phyloP scores from a whole-genome alignment of 164 flowering plant genomes.

The Chloranthus sessilifolius region DNA sequence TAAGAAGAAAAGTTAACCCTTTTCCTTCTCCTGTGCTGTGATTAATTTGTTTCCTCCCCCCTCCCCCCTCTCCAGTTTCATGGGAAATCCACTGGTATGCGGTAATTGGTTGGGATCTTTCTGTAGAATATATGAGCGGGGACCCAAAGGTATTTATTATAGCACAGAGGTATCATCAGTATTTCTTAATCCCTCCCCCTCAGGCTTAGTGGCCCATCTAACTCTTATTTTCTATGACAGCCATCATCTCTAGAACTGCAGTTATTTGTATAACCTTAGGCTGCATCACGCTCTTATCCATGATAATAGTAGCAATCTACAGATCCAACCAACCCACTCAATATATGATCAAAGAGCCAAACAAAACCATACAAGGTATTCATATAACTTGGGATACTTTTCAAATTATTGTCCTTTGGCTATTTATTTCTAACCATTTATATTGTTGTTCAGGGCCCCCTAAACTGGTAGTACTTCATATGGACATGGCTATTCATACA shows the following conservation, averaged over 20 bases:
- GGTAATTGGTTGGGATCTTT: constrained; percentile 77
- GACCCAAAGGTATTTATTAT: constrained; percentile 50
- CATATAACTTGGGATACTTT: no score
- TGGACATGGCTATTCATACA: constrained; percentile 87
- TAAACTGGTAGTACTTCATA: constrained; percentile 78
- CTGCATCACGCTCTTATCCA: constrained; percentile 40
- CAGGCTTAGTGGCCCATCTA: not conserved
- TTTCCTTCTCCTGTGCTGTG: not conserved
- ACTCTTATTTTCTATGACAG: constrained; percentile 25
- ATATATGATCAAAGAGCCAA: constrained; percentile 25
- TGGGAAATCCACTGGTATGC: constrained; percentile 77
- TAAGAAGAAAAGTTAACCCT: constrained; percentile 7
- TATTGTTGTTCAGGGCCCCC: constrained; percentile 48
- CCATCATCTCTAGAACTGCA: constrained; percentile 49
- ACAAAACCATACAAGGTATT: constrained; percentile 44
- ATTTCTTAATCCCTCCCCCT: no score
- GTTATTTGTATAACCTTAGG: constrained; percentile 63
- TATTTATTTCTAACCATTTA: not conserved
- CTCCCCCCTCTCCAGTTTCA: constrained; percentile 38
- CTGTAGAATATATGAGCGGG: constrained; percentile 41
- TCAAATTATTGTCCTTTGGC: no score
- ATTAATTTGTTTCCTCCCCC: not conserved
- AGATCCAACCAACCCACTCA: constrained; percentile 47
- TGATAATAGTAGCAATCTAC: constrained; percentile 57
- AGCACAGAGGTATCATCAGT: no score